Conservation (phyloP, 805 yeast species). For the Candida ficus region DNA sequence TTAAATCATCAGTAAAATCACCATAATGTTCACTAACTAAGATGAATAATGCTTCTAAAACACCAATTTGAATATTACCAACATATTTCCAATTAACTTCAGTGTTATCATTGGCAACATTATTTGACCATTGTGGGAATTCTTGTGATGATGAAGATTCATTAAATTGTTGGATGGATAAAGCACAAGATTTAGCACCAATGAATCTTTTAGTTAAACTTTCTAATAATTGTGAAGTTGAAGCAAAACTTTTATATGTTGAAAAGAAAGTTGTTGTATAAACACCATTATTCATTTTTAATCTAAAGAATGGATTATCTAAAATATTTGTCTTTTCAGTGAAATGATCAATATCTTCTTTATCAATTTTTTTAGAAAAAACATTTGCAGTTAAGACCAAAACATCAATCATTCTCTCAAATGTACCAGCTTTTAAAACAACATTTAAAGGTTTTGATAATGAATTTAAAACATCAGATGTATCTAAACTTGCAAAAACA, state of each 20-base stretch:
- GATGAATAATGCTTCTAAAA: slow-evolving; percentile 67
- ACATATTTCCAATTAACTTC: slow-evolving; percentile 61
- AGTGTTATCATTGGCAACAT: slow-evolving; percentile 31
- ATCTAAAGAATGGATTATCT: slow-evolving; percentile 36
- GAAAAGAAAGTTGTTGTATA: slow-evolving; percentile 67
- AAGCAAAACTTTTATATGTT: slow-evolving; percentile 61
- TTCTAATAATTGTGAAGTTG: slow-evolving; percentile 48
- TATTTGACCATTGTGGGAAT: slow-evolving; percentile 59
- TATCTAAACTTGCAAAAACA: slow-evolving; percentile 30
- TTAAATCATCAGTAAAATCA: slow-evolving; percentile 67
- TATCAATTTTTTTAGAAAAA: slow-evolving; percentile 41
- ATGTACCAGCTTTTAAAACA: slow-evolving; percentile 61
- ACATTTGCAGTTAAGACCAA: slow-evolving; percentile 66
- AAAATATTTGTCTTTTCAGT: slow-evolving; percentile 26
- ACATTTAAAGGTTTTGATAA: slow-evolving; percentile 32
- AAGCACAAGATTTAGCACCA: slow-evolving; percentile 60
- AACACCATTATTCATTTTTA: slow-evolving; percentile 58
- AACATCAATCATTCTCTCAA: slow-evolving; percentile 75
- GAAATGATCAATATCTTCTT: slow-evolving; percentile 38
- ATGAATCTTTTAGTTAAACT: slow-evolving; percentile 49
- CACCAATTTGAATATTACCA: slow-evolving; percentile 75
- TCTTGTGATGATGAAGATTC: slow-evolving; percentile 11
- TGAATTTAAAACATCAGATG: slow-evolving; percentile 20
- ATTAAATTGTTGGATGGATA: slow-evolving; percentile 38
- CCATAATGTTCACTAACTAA: slow-evolving; percentile 68